Base-by-base conservation (phyloP, 768 basidiomycete species). In the Leucosporidium creatinivorum region DNA sequence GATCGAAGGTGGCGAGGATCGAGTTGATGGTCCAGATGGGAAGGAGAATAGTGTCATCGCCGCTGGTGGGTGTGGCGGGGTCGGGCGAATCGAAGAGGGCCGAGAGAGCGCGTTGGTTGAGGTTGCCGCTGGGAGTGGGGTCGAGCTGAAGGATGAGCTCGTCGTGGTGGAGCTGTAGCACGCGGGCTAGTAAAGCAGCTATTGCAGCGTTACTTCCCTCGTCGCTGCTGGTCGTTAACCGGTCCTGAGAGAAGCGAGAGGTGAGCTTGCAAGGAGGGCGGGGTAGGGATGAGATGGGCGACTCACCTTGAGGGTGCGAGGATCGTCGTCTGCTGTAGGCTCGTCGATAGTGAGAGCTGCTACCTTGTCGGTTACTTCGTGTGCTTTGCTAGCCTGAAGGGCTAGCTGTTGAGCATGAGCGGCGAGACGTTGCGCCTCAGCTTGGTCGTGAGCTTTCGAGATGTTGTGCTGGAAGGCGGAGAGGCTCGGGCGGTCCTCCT, bases 131-230 rank as follows among this genome's bases (percentile, higher is more conserved):
- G 39, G 39, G 39, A 44, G 75, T 78, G 76, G 76, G 66, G 9
- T 73, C 76, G 33, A 80, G 69, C 4, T 76, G 58, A 36, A 80
- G 67, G 31, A 79, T 62, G 51, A 77, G 58, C 69, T 80, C 79
- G 44, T 78, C 79, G 33, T 78, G 76, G 1, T 70, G 63, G 28
- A 72, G 67, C 28, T 58, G 51, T 21, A 72, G 61, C 55, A 39
- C 70, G 50, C 51, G 77, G 57, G 54, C 69, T 58, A 56, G 63
- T 50, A 55, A 73, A 68, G 33, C 23, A n/a, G 57, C 57, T 33
- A 58, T 44, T 19, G 57, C 57, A 26, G 33, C 36, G 18, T 33
- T 26, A 13, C 21, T 39, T 21, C 39, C 39, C 15, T 44, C 39
- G 36, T 44, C 33, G 57, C n/a, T 23, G 28, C 26, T 18, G 31